Evolutionary conservation across 352 stramenopile species (phyloP).

Genomic region (Pythium dissimile): DNA sequence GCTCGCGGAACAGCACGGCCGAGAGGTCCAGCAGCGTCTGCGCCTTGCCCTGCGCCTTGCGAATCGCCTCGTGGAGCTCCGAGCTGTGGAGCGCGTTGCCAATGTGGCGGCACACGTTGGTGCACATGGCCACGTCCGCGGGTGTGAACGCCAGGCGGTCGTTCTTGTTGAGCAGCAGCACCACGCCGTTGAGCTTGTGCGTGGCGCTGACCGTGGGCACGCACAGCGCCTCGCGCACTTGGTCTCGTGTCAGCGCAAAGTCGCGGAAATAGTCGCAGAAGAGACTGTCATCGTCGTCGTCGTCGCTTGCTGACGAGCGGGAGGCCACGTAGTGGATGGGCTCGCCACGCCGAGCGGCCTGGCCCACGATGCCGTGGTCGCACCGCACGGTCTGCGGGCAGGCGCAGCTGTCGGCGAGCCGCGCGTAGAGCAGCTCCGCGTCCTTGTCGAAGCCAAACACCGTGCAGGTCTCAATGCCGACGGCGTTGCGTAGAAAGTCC

Average conservation of each 20-base stretch:
- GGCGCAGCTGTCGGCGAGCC: conserved; percentile 26
- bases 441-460: conserved; percentile 60
- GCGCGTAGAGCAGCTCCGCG: conserved; percentile 44
- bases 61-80: conserved; percentile 52
- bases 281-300: conserved; percentile 1
- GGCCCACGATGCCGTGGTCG: conserved; percentile 54
- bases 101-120: conserved; percentile 50
- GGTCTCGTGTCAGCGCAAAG: background rate
- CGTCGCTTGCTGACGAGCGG: too few relatives aligned
- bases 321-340: conserved; percentile 23
- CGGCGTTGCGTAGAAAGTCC: conserved; percentile 45
- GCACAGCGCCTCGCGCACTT: conserved; percentile 41
- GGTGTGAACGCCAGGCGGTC: conserved; percentile 36
- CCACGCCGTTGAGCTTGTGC: conserved; percentile 52
- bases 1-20: conserved; percentile 55
- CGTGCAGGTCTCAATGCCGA: conserved; percentile 49
- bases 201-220: conserved; percentile 44
- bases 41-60: conserved; percentile 57
- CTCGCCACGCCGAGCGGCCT: conserved; percentile 23
- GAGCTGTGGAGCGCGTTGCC: conserved; percentile 50
- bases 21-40: conserved; percentile 66
- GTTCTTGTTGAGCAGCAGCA: conserved; percentile 45
- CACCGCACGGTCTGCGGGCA: conserved; percentile 39
- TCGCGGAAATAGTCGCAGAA: conserved; percentile 22
- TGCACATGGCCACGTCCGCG: conserved; percentile 53